Percentiles rank a stretch among this genome's conserved stretches.
phyloP scores from a whole-genome alignment of 768 basidiomycete genomes.

The Agaricus blazei region DNA sequence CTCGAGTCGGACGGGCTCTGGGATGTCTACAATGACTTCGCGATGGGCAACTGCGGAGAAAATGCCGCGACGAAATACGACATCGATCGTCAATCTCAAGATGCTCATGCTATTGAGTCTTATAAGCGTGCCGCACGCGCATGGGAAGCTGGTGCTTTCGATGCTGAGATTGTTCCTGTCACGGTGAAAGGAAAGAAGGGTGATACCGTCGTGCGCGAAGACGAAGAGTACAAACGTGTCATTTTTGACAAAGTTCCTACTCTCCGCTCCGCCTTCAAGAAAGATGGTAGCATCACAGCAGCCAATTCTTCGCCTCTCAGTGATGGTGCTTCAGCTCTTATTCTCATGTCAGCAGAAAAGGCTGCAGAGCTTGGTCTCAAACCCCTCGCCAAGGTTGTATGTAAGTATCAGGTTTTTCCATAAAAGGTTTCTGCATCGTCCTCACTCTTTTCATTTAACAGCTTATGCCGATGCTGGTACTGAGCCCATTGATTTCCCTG shows the following conservation, averaged over 20 bases:
- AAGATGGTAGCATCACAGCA: conserved; percentile 87
- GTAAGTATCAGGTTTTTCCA: conserved; percentile 43
- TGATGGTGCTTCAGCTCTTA: conserved; percentile 94
- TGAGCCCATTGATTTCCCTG: conserved; percentile 95
- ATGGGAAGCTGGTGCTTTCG: conserved; percentile 83
- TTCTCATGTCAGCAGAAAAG: conserved; percentile 91
- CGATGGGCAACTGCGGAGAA: conserved; percentile 98
- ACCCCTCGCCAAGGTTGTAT: conserved; percentile 91
- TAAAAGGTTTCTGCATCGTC: neutral
- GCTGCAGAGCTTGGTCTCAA: conserved; percentile 87
- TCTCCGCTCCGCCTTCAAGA: conserved; percentile 85
- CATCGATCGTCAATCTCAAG: conserved; percentile 85
- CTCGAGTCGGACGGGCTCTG: conserved; percentile 90
- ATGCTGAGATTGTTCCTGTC: conserved; percentile 84
- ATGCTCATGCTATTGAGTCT: conserved; percentile 89
- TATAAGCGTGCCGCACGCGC: conserved; percentile 91
- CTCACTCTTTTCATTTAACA: conserved; percentile 25
- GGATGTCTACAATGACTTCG: conserved; percentile 96
- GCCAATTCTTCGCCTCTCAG: conserved; percentile 95
- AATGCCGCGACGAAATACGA: conserved; percentile 71
- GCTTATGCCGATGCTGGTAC: conserved; percentile 97
- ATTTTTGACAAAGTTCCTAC: conserved; percentile 91
- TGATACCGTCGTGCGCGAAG: conserved; percentile 83
- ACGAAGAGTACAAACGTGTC: conserved; percentile 98
- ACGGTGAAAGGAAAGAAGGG: conserved; percentile 94